These are phyloP conservation scores for Aureobasidium sp. DNA, from an alignment of 2,329 filamentous ascomycete genomes.

Conservation along the genomic window DNA sequence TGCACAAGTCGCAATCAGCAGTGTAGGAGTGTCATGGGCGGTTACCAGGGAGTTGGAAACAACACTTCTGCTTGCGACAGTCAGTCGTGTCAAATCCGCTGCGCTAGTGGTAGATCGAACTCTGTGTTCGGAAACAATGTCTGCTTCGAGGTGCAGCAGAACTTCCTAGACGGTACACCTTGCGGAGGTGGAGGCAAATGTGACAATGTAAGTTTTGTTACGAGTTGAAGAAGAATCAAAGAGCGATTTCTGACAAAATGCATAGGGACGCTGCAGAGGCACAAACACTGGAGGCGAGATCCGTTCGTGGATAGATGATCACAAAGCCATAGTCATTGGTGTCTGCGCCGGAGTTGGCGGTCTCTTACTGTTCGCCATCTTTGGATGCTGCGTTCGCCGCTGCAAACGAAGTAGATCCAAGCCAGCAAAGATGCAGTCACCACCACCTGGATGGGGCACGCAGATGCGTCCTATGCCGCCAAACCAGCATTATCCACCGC, in stretches of 20 bases:
- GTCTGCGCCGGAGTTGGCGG: slow-evolving; percentile 76
- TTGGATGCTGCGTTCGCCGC: slow-evolving; percentile 68
- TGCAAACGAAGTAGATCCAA: slow-evolving; percentile 44
- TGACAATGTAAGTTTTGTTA: slow-evolving; percentile 60
- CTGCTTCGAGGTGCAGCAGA: slow-evolving; percentile 85
- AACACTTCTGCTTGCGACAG: slow-evolving; percentile 83
- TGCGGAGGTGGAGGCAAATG: slow-evolving; percentile 87
- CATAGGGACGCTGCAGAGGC: slow-evolving; percentile 76
- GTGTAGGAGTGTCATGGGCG: slow-evolving; percentile 86
- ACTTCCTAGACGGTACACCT: slow-evolving; percentile 93
- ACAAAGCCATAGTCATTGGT: slow-evolving; percentile 87
- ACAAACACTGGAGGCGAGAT: slow-evolving; percentile 76
- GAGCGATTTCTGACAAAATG: slow-evolving; percentile 8
- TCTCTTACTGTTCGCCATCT: slow-evolving; percentile 73
- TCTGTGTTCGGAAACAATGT: slow-evolving; percentile 70
- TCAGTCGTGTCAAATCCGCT: slow-evolving; percentile 79
- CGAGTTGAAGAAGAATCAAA: neutral
- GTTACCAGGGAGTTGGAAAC: slow-evolving; percentile 71
- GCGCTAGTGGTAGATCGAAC: slow-evolving; percentile 56
- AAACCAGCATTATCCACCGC: neutral
- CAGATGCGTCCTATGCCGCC: slow-evolving; percentile 17
- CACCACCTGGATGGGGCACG: slow-evolving; percentile 25
- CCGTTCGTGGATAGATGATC: slow-evolving; percentile 75
- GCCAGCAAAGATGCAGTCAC: slow-evolving; percentile 14
- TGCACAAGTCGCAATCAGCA: slow-evolving; percentile 94